Evolutionary conservation across 1,139 yeast genomes (phyloP).

Genomic region (Candida sanyaensis): DNA sequence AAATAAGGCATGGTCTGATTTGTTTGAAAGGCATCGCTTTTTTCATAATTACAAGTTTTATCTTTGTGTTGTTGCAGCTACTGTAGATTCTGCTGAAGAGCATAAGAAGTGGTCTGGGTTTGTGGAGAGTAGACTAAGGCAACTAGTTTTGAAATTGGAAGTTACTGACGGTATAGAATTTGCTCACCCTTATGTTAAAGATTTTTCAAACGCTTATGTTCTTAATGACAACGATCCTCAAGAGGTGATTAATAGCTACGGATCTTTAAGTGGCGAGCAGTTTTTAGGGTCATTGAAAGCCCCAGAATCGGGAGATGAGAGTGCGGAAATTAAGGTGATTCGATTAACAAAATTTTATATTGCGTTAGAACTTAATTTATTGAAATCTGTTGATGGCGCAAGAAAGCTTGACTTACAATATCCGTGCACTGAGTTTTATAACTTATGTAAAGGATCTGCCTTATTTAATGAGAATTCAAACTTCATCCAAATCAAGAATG

Average conservation of each 20-base stretch:
- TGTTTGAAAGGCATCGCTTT: slow-evolving; percentile 77
- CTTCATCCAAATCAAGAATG: slow-evolving; percentile 69
- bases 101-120: slow-evolving; percentile 90
- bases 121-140: slow-evolving; percentile 84
- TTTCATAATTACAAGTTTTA: slow-evolving; percentile 85
- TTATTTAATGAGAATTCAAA: slow-evolving; percentile 61
- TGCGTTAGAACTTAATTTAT: slow-evolving; percentile 68
- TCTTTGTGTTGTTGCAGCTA: slow-evolving; percentile 77
- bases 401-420: slow-evolving; percentile 82
- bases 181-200: slow-evolving; percentile 90
- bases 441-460: slow-evolving; percentile 73
- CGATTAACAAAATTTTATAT: slow-evolving; percentile 77
- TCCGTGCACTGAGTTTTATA: slow-evolving; percentile 89
- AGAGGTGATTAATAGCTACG: slow-evolving; percentile 52
- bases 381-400: slow-evolving; percentile 34
- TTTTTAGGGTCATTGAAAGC: slow-evolving; percentile 11
- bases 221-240: slow-evolving; percentile 55
- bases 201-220: slow-evolving; percentile 59
- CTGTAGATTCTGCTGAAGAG: slow-evolving; percentile 71
- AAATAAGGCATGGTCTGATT: slow-evolving; percentile 68
- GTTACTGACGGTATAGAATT: slow-evolving; percentile 68
- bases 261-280: slow-evolving; percentile 46
- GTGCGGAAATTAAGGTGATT: slow-evolving; percentile 24
- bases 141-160: slow-evolving; percentile 81
- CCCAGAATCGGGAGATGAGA: slow-evolving; percentile 17